Percentiles rank a stretch among this genome's conserved stretches.
Conservation (phyloP, 169 alveolate genomes). For the Cryptosporidium felis region DNA sequence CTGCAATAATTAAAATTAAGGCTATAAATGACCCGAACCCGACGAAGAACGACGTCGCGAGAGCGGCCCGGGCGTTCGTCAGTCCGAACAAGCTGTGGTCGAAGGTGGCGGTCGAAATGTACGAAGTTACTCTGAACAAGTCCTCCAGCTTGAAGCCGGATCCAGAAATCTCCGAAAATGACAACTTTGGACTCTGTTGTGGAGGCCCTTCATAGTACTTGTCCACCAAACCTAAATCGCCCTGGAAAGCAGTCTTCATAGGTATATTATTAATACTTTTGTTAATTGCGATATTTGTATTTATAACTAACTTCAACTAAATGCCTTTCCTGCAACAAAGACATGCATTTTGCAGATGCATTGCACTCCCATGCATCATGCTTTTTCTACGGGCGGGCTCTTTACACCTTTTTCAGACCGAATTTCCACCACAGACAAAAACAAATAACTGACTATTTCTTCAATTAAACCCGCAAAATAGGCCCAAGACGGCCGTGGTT, state of each 20-base stretch:
- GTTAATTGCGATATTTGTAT: too few relatives aligned
- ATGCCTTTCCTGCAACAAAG: too few relatives aligned
- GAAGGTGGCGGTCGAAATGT: neutral
- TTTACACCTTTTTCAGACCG: slow-evolving; percentile 8
- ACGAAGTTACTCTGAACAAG: slow-evolving; percentile 4
- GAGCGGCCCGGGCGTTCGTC: slow-evolving; percentile 10
- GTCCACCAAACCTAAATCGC: slow-evolving; percentile 9
- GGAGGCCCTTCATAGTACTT: slow-evolving; percentile 23
- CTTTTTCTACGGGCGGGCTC: neutral
- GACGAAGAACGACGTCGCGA: slow-evolving; percentile 45
- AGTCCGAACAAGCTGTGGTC: slow-evolving; percentile 40
- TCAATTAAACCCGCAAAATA: too few relatives aligned
- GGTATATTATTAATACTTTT: too few relatives aligned
- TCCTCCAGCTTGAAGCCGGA: neutral
- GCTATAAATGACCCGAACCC: slow-evolving; percentile 42
- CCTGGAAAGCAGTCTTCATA: slow-evolving; percentile 61
- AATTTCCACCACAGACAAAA: too few relatives aligned
- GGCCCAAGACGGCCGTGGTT: too few relatives aligned
- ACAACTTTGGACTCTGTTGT: neutral
- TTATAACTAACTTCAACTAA: too few relatives aligned
- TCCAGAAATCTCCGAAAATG: neutral
- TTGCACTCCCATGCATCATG: neutral
- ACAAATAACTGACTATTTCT: too few relatives aligned
- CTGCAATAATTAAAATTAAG: slow-evolving; percentile 12
- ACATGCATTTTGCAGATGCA: slow-evolving; percentile 12